These are phyloP conservation scores for Kwoniella sp. DNA, from an alignment of 768 basidiomycete species.

Conservation along the genomic window DNA sequence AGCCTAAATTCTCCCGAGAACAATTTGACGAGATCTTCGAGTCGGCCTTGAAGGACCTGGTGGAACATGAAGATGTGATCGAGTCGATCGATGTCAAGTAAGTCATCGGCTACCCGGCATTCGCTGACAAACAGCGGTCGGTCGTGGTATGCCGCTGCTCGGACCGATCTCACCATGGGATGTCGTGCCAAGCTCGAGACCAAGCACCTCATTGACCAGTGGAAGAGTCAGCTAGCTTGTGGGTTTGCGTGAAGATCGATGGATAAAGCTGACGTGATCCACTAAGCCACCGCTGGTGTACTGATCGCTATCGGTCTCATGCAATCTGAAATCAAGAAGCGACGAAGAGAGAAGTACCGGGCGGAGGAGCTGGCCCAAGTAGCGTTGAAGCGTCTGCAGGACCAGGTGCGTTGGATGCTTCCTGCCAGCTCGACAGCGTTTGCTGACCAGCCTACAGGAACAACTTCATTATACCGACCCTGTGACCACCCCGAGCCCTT, in stretches of 20 bases:
- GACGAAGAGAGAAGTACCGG: conserved; percentile 38
- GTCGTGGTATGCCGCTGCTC: conserved; percentile 48
- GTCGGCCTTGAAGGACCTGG: conserved; percentile 50
- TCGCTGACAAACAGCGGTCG: conserved; percentile 30
- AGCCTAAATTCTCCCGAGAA: conserved; percentile 31
- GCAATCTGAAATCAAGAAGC: conserved; percentile 23
- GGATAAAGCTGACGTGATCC: not conserved
- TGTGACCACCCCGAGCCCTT: conserved; percentile 39
- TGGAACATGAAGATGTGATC: conserved; percentile 49
- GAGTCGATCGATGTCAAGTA: conserved; percentile 44
- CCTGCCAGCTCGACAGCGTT: not conserved
- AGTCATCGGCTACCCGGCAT: conserved; percentile 14
- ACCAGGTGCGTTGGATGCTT: conserved; percentile 47
- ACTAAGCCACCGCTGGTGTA: conserved; percentile 26
- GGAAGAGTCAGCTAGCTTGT: conserved; percentile 48
- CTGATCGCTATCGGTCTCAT: conserved; percentile 29
- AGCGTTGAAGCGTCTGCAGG: conserved; percentile 43
- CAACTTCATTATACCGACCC: conserved; percentile 47
- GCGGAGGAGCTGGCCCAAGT: conserved; percentile 48
- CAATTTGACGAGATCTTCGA: conserved; percentile 49
- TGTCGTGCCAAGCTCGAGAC: conserved; percentile 48
- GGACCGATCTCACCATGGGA: conserved; percentile 48
- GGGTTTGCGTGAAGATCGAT: conserved; percentile 10
- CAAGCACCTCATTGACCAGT: conserved; percentile 36
- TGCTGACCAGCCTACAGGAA: conserved; percentile 26